Conservation (phyloP, 148 eudicot genomes). For the Cornus controversa region DNA sequence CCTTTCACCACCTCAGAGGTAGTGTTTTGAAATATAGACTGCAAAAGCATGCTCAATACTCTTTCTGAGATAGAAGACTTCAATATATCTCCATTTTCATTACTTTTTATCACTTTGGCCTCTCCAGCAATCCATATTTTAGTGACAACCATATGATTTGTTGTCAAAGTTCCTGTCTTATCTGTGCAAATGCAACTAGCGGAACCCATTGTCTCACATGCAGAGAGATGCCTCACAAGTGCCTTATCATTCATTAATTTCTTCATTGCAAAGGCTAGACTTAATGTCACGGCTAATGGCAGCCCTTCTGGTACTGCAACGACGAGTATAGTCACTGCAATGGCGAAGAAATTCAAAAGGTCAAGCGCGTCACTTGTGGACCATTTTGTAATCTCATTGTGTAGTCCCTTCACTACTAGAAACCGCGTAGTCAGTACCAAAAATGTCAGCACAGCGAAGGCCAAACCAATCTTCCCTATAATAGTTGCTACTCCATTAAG, state of each 20-base stretch:
- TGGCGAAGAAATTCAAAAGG: constrained; percentile 66
- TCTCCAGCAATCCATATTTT: constrained; percentile 61
- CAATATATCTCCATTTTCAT: constrained; percentile 14
- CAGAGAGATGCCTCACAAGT: constrained; percentile 77
- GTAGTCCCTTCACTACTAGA: constrained; percentile 32
- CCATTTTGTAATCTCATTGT: constrained; percentile 49
- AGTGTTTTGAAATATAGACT: constrained; percentile 60
- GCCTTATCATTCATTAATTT: constrained; percentile 79
- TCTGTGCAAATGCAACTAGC: constrained; percentile 83
- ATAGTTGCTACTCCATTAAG: constrained; percentile 86
- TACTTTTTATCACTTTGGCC: constrained; percentile 28
- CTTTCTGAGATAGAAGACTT: constrained; percentile 35
- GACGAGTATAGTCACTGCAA: constrained; percentile 78
- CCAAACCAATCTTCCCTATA: constrained; percentile 80
- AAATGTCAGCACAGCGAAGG: constrained; percentile 67
- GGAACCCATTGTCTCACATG: constrained; percentile 97
- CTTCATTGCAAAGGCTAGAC: constrained; percentile 93
- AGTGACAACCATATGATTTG: constrained; percentile 87
- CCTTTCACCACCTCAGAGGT: constrained; percentile 66
- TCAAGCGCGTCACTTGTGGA: constrained; percentile 44
- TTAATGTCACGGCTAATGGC: constrained; percentile 80
- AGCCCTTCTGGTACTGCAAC: constrained; percentile 94
- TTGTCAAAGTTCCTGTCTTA: constrained; percentile 86
- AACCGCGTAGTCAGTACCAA: constrained; percentile 53
- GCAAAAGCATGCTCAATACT: constrained; percentile 30